Base-by-base conservation (phyloP, 768 basidiomycete species). In the Podaxis pistillaris region DNA sequence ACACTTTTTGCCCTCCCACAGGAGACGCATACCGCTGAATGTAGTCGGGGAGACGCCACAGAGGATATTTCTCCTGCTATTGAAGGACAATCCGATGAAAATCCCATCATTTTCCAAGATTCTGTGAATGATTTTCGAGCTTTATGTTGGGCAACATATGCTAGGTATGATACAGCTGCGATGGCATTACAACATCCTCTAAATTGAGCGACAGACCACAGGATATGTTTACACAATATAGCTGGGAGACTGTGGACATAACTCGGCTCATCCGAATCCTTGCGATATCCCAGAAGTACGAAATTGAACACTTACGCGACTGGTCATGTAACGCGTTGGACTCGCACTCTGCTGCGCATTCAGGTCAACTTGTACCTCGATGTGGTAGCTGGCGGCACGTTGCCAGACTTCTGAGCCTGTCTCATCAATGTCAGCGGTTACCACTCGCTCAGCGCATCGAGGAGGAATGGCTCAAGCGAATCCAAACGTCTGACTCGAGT, bases 51-150 rank as follows among this genome's bases (percentile, higher is more conserved):
- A n/a, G n/a, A 11, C n/a, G 40, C 1, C 36, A 26, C 13, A 7
- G 41, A 44, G 3, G 26, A 30, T 1, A 30, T 28, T 17, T 5
- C 13, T 13, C 6, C 5, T 4, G 26, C n/a, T 6, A 22, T 28
- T 8, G 59, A 60, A 33, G 59, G 59, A 15, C 4, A n/a, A 6
- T 44, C 59, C 6, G 59, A 60, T 44, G 40, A 44, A 13, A 44
- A 60, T 30, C 59, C 59, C 2, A 53, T 60, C 38, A 12, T 41
- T 44, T 59, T 49, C 38, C 52, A 53, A 22, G 59, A 53, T 40
- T 22, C 36, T 17, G n/a, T 52, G 7, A 24, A 59, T n/a, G 47
- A 24, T 24, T 59, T 59, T 17, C 47, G 22, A 36, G 58, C 58
- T 4, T 24, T 59, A 6, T 52, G 58, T 38, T 59, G 58, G 58